Evolutionary conservation across 2,329 filamentous ascomycete genomes (phyloP).

Genomic region (Fusarium musae): DNA sequence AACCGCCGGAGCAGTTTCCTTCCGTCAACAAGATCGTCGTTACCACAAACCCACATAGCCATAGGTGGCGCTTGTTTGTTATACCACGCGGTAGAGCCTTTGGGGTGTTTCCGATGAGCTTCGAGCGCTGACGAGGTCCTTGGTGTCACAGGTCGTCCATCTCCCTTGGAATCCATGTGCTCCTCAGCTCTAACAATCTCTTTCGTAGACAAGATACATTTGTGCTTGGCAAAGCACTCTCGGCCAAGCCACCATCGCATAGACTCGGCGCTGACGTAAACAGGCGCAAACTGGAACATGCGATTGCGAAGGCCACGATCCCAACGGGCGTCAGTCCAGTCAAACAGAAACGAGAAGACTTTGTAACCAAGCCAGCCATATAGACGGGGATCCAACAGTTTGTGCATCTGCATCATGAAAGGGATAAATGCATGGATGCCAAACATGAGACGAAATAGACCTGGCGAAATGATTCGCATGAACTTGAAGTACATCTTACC

Average conservation of each 20-base stretch:
- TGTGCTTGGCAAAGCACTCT: constrained; percentile 82
- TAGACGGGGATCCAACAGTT: constrained; percentile 69
- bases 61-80: constrained; percentile 81
- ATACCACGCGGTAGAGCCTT: constrained; percentile 79
- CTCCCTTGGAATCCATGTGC: constrained; percentile 62
- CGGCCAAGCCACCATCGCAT: constrained; percentile 97
- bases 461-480: constrained; percentile 82
- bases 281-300: constrained; percentile 92
- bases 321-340: constrained; percentile 88
- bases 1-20: constrained; percentile 78
- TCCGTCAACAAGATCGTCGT: constrained; percentile 87
- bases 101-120: constrained; percentile 52
- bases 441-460: constrained; percentile 82
- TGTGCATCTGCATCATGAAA: constrained; percentile 88
- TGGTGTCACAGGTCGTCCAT: constrained; percentile 30
- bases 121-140: constrained; percentile 45
- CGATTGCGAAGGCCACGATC: constrained; percentile 81
- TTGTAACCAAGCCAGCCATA: constrained; percentile 88
- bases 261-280: constrained; percentile 87
- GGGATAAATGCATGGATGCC: constrained; percentile 95
- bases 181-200: constrained; percentile 74
- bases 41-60: constrained; percentile 87
- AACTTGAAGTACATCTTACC: constrained; percentile 92
- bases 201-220: constrained; percentile 85
- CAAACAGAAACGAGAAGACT: constrained; percentile 89